Percentiles rank a stretch among this genome's conserved stretches.
Conservation (phyloP, 495 filamentous ascomycete genomes). For the Parachaetomium inaequale region DNA sequence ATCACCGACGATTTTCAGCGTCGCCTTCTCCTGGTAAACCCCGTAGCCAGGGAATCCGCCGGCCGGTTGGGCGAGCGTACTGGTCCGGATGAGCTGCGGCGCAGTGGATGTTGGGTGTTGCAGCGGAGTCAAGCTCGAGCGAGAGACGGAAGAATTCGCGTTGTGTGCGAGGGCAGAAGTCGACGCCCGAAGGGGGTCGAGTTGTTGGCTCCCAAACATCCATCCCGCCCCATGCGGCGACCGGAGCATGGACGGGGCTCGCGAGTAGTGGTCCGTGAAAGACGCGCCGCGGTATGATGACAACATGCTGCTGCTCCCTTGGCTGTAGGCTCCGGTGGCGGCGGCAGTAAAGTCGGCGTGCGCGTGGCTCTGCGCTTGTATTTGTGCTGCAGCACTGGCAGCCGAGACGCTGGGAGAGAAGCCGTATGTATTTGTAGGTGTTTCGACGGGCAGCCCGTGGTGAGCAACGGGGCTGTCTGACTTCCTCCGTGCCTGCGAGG, state of each 20-base stretch:
- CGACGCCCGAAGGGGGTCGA: slow-evolving; percentile 43
- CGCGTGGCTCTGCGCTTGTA: slow-evolving; percentile 24
- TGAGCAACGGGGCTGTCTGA: slow-evolving; percentile 28
- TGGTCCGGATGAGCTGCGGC: slow-evolving; percentile 77
- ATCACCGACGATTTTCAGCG: slow-evolving; percentile 80
- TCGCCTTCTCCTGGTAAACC: slow-evolving; percentile 79
- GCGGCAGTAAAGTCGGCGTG: slow-evolving; percentile 31
- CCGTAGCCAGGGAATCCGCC: slow-evolving; percentile 31
- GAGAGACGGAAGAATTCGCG: slow-evolving; percentile 34
- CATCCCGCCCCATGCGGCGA: slow-evolving; percentile 47
- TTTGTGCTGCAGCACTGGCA: slow-evolving; percentile 31
- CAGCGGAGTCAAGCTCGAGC: slow-evolving; percentile 40
- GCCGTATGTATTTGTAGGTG: slow-evolving; percentile 47
- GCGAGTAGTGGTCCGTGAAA: slow-evolving; percentile 45
- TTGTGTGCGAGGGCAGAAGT: slow-evolving; percentile 25
- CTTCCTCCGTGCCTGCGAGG: slow-evolving; percentile 26
- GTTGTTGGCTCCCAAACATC: slow-evolving; percentile 41
- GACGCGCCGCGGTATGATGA: slow-evolving; percentile 42
- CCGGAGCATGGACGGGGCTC: slow-evolving; percentile 44
- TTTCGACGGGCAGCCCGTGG: slow-evolving; percentile 30
- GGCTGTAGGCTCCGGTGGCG: slow-evolving; percentile 34
- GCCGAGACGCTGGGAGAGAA: slow-evolving; percentile 42
- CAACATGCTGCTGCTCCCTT: slow-evolving; percentile 46
- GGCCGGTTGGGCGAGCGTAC: slow-evolving; percentile 62
- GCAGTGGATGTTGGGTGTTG: slow-evolving; percentile 41